These are phyloP conservation scores for Skeletonema grethae DNA, from an alignment of 108 stramenopile genomes.

Conservation along the genomic window DNA sequence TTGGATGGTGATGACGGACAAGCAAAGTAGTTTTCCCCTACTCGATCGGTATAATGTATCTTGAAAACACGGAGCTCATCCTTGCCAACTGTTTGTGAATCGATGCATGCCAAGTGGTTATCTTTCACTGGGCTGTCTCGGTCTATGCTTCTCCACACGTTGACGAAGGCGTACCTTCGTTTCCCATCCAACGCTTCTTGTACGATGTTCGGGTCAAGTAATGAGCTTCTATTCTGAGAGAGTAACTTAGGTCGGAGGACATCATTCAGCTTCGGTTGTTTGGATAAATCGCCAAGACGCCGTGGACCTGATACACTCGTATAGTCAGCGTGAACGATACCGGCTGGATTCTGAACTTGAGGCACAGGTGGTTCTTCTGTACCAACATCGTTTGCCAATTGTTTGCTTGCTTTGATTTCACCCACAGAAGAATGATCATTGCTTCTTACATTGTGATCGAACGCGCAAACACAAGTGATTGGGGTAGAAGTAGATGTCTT, in stretches of 20 bases:
- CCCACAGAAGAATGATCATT: conserved; percentile 19
- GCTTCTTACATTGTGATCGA: conserved; percentile 70
- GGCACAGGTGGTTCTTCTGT: conserved; percentile 2
- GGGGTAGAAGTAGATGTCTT: conserved; percentile 3
- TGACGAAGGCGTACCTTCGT: conserved; percentile 59
- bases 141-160: conserved; percentile 68
- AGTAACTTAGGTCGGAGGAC: conserved; percentile 35
- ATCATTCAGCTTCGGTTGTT: conserved; percentile 61
- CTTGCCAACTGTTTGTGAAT: conserved; percentile 34
- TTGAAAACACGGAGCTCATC: conserved; percentile 51
- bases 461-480: conserved; percentile 45
- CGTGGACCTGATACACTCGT: conserved; percentile 56
- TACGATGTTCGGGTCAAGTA: conserved; percentile 51
- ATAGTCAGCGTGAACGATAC: conserved; percentile 67
- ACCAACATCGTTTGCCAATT: conserved; percentile 3
- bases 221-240: conserved; percentile 21
- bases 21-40: conserved; percentile 66
- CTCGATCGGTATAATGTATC: conserved; percentile 63
- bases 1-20: conserved; percentile 9
- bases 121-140: conserved; percentile 44
- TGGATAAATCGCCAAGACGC: conserved; percentile 48
- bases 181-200: conserved; percentile 49
- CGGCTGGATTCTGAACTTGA: conserved; percentile 51
- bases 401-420: conserved; percentile 23
- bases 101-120: conserved; percentile 59